A percentile compares a stretch with the other conserved stretches of the same genome.
Conservation (phyloP, 75 land plant species). For the Ceratopteris richardii region DNA sequence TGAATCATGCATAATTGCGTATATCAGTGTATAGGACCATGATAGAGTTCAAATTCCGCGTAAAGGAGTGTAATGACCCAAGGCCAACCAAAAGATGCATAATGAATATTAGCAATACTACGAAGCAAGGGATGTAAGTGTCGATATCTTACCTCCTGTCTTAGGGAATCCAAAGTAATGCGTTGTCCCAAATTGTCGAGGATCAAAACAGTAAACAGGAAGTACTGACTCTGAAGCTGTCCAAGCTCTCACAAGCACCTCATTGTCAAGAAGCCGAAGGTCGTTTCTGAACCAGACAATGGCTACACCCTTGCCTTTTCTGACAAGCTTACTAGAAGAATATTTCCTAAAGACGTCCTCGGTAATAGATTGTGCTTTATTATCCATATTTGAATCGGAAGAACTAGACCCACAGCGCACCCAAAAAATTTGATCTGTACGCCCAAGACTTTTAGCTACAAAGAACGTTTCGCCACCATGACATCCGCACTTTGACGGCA, state of each 20-base stretch:
- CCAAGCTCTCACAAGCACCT: conserved; percentile 75
- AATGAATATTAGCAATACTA: no score
- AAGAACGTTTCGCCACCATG: no score
- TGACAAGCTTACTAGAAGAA: conserved; percentile 11
- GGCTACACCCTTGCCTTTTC: conserved; percentile 58
- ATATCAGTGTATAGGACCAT: no score
- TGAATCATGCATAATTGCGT: no score
- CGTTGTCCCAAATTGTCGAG: conserved; percentile 61
- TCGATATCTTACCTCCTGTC: conserved; percentile 97
- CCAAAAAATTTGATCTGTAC: background rate
- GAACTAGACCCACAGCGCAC: background rate
- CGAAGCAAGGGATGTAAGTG: no score
- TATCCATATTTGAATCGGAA: background rate
- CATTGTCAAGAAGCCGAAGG: conserved; percentile 78
- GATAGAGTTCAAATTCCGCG: no score
- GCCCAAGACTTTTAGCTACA: background rate
- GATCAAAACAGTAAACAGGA: conserved; percentile 95
- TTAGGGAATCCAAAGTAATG: conserved; percentile 86
- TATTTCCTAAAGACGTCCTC: conserved; percentile 36
- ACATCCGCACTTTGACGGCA: no score
- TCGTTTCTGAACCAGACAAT: conserved; percentile 95
- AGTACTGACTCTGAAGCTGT: conserved; percentile 52
- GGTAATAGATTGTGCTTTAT: conserved; percentile 15
- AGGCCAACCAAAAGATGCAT: no score
- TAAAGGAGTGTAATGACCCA: no score